Evolutionary conservation across 805 yeast species (phyloP).

Genomic region (Kodamaea neixiangensis): DNA sequence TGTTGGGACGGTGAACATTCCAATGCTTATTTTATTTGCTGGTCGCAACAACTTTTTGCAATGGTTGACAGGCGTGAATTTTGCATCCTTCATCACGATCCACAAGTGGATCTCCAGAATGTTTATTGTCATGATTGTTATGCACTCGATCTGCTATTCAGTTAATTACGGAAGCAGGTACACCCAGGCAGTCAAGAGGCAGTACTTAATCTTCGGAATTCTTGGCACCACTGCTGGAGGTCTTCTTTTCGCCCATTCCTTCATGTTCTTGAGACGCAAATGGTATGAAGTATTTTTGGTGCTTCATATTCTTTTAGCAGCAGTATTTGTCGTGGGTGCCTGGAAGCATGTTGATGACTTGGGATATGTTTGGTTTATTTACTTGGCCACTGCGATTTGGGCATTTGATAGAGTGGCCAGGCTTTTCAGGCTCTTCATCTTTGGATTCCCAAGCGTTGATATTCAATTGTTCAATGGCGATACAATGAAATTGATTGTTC

Average conservation of each 20-base stretch:
- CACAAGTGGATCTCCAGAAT: conserved; percentile 27
- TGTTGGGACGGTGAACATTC: conserved; percentile 52
- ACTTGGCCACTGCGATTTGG: conserved; percentile 38
- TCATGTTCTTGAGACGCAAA: conserved; percentile 45
- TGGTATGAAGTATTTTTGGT: conserved; percentile 56
- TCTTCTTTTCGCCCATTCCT: conserved; percentile 46
- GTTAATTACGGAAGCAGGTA: conserved; percentile 14
- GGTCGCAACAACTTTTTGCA: conserved; percentile 36
- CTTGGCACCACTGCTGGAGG: conserved; percentile 37
- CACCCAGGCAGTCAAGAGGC: conserved; percentile 15
- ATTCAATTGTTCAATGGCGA: conserved; percentile 43
- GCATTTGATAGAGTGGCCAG: conserved; percentile 35
- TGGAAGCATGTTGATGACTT: conserved; percentile 45
- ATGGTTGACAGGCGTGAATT: conserved; percentile 16
- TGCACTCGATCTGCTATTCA: conserved; percentile 23
- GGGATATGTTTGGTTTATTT: conserved; percentile 29
- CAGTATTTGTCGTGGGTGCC: conserved; percentile 48
- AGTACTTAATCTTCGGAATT: conserved; percentile 30
- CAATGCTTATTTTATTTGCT: conserved; percentile 64
- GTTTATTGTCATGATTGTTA: conserved; percentile 16
- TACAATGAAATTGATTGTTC: conserved; percentile 50
- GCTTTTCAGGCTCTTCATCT: conserved; percentile 32
- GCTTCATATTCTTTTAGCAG: conserved; percentile 59
- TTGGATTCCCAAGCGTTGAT: conserved; percentile 40
- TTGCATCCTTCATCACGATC: conserved; percentile 19